phyloP scores from a whole-genome alignment of 192 early-diverging fungal species.

The Jimgerdemannia flammicorona region DNA sequence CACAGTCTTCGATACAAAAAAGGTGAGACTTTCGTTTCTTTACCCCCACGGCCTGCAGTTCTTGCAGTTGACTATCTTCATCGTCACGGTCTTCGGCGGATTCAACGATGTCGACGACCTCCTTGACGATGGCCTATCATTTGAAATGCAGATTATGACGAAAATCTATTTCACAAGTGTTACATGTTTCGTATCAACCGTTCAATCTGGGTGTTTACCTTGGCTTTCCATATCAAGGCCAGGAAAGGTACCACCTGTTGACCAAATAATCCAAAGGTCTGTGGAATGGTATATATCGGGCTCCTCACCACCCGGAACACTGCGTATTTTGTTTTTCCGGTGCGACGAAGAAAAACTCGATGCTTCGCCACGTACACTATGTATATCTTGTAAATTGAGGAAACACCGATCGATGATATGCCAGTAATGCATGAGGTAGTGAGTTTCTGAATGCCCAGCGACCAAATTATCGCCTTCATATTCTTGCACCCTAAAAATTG shows the following conservation, averaged over 20 bases:
- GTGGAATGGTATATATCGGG: background rate
- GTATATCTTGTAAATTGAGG: constrained; percentile 13
- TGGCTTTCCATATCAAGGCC: background rate
- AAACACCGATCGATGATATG: constrained; percentile 22
- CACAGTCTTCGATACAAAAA: background rate
- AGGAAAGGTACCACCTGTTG: background rate
- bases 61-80: background rate
- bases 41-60: background rate
- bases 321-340: constrained; percentile 18
- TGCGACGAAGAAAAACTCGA: constrained; percentile 13
- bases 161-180: background rate
- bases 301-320: constrained; percentile 3
- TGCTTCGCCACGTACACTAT: constrained; percentile 20
- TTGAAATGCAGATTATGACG: background rate
- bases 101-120: background rate
- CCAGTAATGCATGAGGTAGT: constrained; percentile 20
- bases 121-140: background rate
- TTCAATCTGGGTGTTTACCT: background rate
- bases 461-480: constrained; percentile 20
- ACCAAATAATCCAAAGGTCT: background rate
- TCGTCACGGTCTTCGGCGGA: background rate
- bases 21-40: background rate
- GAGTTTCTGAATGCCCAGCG: constrained; percentile 15
- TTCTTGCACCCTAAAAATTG: constrained; percentile 15
- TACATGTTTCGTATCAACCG: background rate